phyloP scores from a whole-genome alignment of 176 grass and related monocot species.

The Rhynchospora breviuscula region DNA sequence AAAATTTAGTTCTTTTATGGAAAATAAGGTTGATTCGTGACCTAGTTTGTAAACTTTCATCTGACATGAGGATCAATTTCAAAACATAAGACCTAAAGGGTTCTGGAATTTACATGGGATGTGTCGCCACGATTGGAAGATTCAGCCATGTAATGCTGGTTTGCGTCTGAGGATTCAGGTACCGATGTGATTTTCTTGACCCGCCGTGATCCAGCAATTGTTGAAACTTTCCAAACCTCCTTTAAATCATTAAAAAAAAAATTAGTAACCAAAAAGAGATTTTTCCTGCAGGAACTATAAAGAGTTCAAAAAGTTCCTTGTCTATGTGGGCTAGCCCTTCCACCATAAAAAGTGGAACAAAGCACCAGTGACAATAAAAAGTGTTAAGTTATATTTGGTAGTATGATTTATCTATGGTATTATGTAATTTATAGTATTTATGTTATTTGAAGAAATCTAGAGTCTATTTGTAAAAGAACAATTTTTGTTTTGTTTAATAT shows the following conservation, averaged over 20 bases:
- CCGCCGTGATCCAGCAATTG: constrained; percentile 59
- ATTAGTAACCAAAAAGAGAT: background rate
- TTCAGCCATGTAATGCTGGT: constrained; percentile 16
- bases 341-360: background rate
- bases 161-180: constrained; percentile 50
- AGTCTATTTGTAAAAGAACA: too few species aligned
- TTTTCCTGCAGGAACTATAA: background rate
- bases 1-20: background rate
- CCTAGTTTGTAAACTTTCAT: background rate
- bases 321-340: background rate
- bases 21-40: background rate
- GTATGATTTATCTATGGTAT: too few species aligned
- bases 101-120: constrained; percentile 32
- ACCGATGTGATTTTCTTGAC: constrained; percentile 62
- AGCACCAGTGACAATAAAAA: too few species aligned
- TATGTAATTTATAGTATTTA: too few species aligned
- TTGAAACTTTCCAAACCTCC: constrained; percentile 98
- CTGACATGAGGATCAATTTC: background rate
- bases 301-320: background rate
- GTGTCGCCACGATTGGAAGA: constrained; percentile 27
- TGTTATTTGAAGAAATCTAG: too few species aligned
- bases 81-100: background rate
- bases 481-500: too few species aligned
- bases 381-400: too few species aligned
- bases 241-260: constrained; percentile 36